phyloP scores from a whole-genome alignment of 352 stramenopile genomes.

The Phytophthora pini region DNA sequence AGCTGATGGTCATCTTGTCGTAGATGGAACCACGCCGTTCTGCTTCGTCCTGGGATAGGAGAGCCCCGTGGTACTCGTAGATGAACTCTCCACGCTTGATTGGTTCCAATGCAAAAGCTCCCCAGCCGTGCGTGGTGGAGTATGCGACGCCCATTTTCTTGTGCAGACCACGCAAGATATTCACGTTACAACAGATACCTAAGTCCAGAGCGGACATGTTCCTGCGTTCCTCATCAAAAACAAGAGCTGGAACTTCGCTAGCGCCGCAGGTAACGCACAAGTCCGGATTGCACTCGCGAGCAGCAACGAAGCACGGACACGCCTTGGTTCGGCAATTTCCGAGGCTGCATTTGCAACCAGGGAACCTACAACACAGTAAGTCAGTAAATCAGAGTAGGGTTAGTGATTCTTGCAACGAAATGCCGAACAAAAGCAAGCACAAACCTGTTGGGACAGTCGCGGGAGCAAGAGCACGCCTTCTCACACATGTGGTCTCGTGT shows the following conservation, averaged over 20 bases:
- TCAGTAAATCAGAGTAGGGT: not conserved
- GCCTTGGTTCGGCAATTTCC: constrained; percentile 72
- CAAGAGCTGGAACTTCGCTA: constrained; percentile 56
- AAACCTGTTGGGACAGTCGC: constrained; percentile 74
- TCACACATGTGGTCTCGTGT: constrained; percentile 81
- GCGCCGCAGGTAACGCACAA: constrained; percentile 65
- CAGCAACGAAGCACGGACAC: constrained; percentile 65
- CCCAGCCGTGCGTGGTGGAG: constrained; percentile 71
- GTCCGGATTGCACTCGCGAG: constrained; percentile 67
- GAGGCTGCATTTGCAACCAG: constrained; percentile 58
- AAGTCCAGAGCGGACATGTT: constrained; percentile 51
- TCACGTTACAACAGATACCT: constrained; percentile 76
- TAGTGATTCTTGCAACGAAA: not conserved
- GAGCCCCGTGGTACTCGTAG: constrained; percentile 70
- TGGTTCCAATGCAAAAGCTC: constrained; percentile 61
- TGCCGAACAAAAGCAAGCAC: constrained; percentile 2
- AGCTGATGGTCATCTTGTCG: constrained; percentile 87
- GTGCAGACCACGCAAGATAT: constrained; percentile 61
- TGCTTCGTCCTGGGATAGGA: constrained; percentile 75
- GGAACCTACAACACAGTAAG: constrained; percentile 35
- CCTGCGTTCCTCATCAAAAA: constrained; percentile 47
- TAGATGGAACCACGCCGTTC: constrained; percentile 85
- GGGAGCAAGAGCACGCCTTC: constrained; percentile 85
- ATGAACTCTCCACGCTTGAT: constrained; percentile 76
- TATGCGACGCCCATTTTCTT: constrained; percentile 70